Base-by-base conservation (phyloP, 2,329 filamentous ascomycete species). In the Paecilomyces sp. region DNA sequence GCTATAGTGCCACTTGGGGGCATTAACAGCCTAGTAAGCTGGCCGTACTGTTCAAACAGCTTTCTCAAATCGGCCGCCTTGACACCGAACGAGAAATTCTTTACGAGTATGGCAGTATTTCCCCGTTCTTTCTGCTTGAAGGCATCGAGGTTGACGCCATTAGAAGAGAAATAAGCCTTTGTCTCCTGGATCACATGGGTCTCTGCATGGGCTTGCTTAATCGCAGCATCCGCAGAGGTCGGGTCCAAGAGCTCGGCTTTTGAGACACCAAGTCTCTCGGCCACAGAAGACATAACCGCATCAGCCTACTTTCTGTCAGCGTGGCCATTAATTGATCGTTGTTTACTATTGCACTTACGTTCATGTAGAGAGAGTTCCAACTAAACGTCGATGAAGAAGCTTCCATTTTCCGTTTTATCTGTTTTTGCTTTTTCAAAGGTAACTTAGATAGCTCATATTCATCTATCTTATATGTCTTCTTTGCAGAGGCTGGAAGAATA, bases 281-380 rank as follows among this genome's bases (percentile, higher is more conserved):
- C 91, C 62, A 96, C 86, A 5, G 92, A 95, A 55, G 90, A 87
- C 76, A 97, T 92, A 57, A 99, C 92, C 56, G 94, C 91, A 79
- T 99, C 92, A 50, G 82, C 73, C 79, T 82, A 59, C 12, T 54
- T 13, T 30, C 52, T 12, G 52, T 54, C 52, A 54, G 30, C 41
- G 41, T 8, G 36, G 41, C 41, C 41, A 18, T 47, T 7, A 3
- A 18, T 18, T 47, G 9, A 47, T 18, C n/a, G 18, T 15, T 15
- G 9, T 47, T 33, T 47, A 47, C 41, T 18, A 52, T 8, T 50
- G n/a, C 50, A 54, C 72, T 73, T 77, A 91, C 89, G 76, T 89
- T 97, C 90, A 99, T 95, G 76, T 94, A 99, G n/a, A 99, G 81
- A n/a, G 92, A 93, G 79, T 99, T 99, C 94, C 94, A 99, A 73